Conservation (phyloP, 2,329 filamentous ascomycete genomes). For the Trichoderma sp. region DNA sequence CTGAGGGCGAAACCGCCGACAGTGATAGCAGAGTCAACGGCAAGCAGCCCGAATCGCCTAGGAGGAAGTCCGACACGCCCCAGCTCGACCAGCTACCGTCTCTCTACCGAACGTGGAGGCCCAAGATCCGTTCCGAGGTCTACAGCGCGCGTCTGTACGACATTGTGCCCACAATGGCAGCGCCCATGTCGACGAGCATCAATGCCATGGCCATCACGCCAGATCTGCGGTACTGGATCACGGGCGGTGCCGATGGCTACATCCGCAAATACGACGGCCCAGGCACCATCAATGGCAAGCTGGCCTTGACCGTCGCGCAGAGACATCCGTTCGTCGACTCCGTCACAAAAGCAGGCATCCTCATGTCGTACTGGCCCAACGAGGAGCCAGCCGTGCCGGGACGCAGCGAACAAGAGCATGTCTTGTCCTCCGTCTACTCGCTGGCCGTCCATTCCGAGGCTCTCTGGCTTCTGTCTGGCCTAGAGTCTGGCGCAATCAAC, state of each 20-base stretch:
- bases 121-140: constrained; percentile 73
- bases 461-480: constrained; percentile 86
- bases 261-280: constrained; percentile 96
- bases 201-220: constrained; percentile 91
- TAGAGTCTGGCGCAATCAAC: constrained; percentile 91
- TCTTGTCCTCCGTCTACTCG: constrained; percentile 90
- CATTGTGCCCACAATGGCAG: constrained; percentile 95
- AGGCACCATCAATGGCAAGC: constrained; percentile 92
- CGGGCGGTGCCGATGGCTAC: constrained; percentile 90
- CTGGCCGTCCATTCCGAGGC: constrained; percentile 87
- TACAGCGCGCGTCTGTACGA: constrained; percentile 82
- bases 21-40: constrained; percentile 21
- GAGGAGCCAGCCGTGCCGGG: constrained; percentile 65
- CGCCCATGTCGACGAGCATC: constrained; percentile 92
- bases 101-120: constrained; percentile 43
- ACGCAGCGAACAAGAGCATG: constrained; percentile 56
- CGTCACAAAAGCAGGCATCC: constrained; percentile 89
- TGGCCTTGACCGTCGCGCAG: constrained; percentile 91
- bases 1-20: constrained; percentile 28
- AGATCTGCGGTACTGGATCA: constrained; percentile 94
- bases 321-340: constrained; percentile 96
- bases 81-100: constrained; percentile 22
- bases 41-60: constrained; percentile 19
- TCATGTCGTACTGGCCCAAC: constrained; percentile 99
- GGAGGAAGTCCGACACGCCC: constrained; percentile 35